A percentile compares a stretch with the other conserved stretches of the same genome.
Evolutionary conservation across 2,329 filamentous ascomycete genomes (phyloP).

Genomic region (Penicillium brasilianum): DNA sequence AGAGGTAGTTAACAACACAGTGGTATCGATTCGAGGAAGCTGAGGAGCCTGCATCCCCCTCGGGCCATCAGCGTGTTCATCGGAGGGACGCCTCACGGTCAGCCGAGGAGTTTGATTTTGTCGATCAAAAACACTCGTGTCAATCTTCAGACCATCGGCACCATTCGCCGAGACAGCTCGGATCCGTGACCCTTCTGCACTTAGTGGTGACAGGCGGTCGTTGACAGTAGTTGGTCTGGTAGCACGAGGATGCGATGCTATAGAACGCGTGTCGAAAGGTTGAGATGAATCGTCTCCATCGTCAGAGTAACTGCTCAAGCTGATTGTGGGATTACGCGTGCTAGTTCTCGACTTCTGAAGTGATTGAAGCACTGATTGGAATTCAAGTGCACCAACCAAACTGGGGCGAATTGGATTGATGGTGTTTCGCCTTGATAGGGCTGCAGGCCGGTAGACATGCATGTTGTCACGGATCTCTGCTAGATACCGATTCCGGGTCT

Average conservation of each 20-base stretch:
- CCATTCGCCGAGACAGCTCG: constrained; percentile 67
- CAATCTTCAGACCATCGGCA: constrained; percentile 53
- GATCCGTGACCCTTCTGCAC: constrained; percentile 38
- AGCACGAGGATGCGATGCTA: constrained; percentile 52
- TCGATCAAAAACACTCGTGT: constrained; percentile 42
- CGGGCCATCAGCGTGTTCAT: constrained; percentile 26
- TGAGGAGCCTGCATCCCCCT: constrained; percentile 22
- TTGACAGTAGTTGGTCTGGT: constrained; percentile 28
- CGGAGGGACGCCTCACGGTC: constrained; percentile 49
- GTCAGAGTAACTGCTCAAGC: constrained; percentile 71
- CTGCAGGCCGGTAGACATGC: constrained; percentile 76
- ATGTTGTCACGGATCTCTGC: constrained; percentile 92
- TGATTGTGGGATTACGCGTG: constrained; percentile 67
- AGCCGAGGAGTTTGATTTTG: constrained; percentile 37
- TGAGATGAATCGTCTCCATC: constrained; percentile 57
- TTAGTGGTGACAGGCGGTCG: constrained; percentile 33
- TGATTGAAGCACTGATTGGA: constrained; percentile 86
- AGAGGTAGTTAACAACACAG: constrained; percentile 38
- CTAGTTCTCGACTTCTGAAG: constrained; percentile 81
- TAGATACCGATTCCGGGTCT: constrained; percentile 63
- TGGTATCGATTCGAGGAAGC: constrained; percentile 31
- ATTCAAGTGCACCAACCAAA: constrained; percentile 90
- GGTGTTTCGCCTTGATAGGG: constrained; percentile 68
- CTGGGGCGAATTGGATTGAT: constrained; percentile 89
- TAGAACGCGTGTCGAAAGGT: constrained; percentile 54